Conservation (phyloP, 2,329 filamentous ascomycete genomes). For the Xylariales sp. region DNA sequence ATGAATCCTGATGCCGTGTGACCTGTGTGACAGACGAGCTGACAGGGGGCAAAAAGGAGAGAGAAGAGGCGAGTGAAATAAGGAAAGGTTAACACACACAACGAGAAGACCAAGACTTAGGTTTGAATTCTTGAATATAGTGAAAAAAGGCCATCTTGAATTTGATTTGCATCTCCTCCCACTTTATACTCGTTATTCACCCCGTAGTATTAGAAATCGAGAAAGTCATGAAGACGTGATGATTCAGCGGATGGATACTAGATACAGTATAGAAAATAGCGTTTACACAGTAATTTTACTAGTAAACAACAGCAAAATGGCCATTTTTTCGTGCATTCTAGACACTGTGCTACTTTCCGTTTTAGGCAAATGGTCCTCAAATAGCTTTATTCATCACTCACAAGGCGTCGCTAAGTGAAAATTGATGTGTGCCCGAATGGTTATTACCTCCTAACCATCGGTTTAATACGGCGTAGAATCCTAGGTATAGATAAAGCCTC, state of each 20-base stretch:
- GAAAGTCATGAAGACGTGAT: neutral
- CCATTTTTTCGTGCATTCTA: neutral
- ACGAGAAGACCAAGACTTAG: neutral
- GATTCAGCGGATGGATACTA: neutral
- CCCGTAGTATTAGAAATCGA: slow-evolving; percentile 25
- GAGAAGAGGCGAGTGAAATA: too few relatives aligned
- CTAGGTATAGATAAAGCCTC: too few relatives aligned
- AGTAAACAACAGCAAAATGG: neutral
- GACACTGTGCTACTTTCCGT: slow-evolving; percentile 30
- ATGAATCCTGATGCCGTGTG: slow-evolving; percentile 47
- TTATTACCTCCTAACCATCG: too few relatives aligned
- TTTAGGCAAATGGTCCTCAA: slow-evolving; percentile 42
- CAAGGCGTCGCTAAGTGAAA: neutral
- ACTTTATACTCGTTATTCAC: slow-evolving; percentile 18
- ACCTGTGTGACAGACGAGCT: neutral
- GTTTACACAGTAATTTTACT: neutral
- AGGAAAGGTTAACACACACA: neutral
- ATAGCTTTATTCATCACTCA: slow-evolving; percentile 22
- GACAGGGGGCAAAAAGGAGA: neutral
- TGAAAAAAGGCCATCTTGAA: neutral
- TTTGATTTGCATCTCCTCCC: neutral
- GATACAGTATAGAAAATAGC: neutral
- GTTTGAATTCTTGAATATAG: neutral
- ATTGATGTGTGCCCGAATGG: neutral
- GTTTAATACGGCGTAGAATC: too few relatives aligned